Evolutionary conservation across 768 basidiomycete species (phyloP), one percentile per base, ranked within the genome.

Genomic region (Tubosaeta sp.): DNA sequence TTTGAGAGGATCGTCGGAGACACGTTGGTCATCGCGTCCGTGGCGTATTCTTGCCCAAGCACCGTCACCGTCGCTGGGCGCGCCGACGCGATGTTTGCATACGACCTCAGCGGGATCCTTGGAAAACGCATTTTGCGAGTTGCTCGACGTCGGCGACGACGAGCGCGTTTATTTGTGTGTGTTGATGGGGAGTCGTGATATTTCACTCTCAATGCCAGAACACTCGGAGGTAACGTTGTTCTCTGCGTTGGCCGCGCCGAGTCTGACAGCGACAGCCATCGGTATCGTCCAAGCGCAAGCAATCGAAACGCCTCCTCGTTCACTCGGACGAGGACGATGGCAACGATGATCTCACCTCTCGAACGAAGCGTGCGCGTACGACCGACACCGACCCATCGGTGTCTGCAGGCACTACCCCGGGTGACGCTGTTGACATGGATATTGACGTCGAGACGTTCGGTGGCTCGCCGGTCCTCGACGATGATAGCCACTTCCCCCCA

Each of bases 1-100:
- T 94, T 95, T 42, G 85, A 79, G 48, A 92, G 75, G 61, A 99
- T 93, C 22, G 91, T 76, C 21, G 88, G 79, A 1, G 94, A 87
- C 35, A 91, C 78, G 69, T 99, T 99, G 35, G 94, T 90, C 68
- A 73, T 77, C 27, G 73, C 69, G 73, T 99, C 96, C n/a, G 74
- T 77, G 2, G 80, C 75, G 71, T 94, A 90, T n/a, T 71, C 68
- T 41, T 75, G 66, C n/a, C 82, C 84, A 11, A 85, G 76, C 53
- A 89, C 78, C 44, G 76, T 72, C 41, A 86, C 53, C 24, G 59
- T 55, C 36, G 56, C 38, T 0, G 54, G 51, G 12, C 56, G 55
- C 45, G 49, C 27, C 32, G 52, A 42, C 24, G 46, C 16, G n/a
- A 49, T 12, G 44, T 24, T 59, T 11, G 54, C 53, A 51, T 62